Evolutionary conservation across 2,329 filamentous ascomycete species (phyloP).

Genomic region (Aspergillus sp.): DNA sequence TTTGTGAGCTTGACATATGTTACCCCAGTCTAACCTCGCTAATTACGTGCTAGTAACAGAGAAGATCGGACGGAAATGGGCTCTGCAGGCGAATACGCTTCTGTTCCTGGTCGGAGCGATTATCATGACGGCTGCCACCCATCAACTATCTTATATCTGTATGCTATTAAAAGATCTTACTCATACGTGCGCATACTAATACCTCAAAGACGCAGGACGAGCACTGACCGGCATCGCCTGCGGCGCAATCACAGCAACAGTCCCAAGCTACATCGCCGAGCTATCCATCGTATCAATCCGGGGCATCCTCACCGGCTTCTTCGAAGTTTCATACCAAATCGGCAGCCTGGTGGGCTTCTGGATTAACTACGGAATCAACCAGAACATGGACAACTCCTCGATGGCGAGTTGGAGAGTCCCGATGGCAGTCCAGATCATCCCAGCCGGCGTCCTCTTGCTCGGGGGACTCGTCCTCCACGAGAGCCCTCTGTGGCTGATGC

Average conservation of each 20-base stretch:
- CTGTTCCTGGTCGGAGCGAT: slow-evolving; percentile 49
- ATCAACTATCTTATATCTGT: slow-evolving; percentile 30
- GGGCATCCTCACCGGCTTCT: slow-evolving; percentile 33
- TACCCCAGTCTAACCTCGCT: too few species aligned
- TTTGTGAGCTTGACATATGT: background rate
- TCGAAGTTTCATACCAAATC: slow-evolving; percentile 33
- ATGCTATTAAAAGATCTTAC: background rate
- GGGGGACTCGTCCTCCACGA: slow-evolving; percentile 31
- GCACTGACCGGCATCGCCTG: slow-evolving; percentile 34
- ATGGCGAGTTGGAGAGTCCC: slow-evolving; percentile 17
- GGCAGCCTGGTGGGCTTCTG: slow-evolving; percentile 37
- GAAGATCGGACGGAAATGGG: slow-evolving; percentile 51
- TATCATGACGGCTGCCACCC: slow-evolving; percentile 44
- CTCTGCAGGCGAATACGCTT: slow-evolving; percentile 48
- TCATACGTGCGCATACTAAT: too few species aligned
- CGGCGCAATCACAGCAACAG: slow-evolving; percentile 31
- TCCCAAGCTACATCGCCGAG: slow-evolving; percentile 37
- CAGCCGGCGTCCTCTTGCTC: slow-evolving; percentile 29
- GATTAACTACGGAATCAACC: slow-evolving; percentile 36
- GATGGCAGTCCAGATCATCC: slow-evolving; percentile 27
- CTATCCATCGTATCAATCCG: slow-evolving; percentile 33
- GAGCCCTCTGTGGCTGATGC: slow-evolving; percentile 31
- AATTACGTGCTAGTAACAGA: slow-evolving; percentile 38
- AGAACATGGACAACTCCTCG: slow-evolving; percentile 23
- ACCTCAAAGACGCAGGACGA: slow-evolving; percentile 32